A percentile compares a stretch with the other conserved stretches of the same genome.
Evolutionary conservation across 2,329 filamentous ascomycete genomes (phyloP).

Genomic region (Alternaria sp.): DNA sequence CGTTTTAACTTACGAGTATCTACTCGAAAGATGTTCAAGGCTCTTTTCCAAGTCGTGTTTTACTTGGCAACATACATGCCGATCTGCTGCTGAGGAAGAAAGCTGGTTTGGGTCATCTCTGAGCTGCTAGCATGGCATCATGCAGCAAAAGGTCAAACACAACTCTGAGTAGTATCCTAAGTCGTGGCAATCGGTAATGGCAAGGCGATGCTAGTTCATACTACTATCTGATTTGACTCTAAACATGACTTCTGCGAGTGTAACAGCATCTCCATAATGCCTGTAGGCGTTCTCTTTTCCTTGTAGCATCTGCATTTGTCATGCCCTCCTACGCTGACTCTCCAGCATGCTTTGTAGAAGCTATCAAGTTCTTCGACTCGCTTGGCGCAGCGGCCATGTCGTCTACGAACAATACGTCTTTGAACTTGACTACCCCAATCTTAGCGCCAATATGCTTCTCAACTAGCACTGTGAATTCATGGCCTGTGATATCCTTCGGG

Average conservation of each 20-base stretch:
- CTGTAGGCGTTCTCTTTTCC: slow-evolving; percentile 17
- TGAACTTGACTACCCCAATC: slow-evolving; percentile 24
- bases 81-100: neutral
- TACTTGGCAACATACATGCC: neutral
- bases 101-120: neutral
- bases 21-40: neutral
- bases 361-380: slow-evolving; percentile 23
- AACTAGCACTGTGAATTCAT: slow-evolving; percentile 23
- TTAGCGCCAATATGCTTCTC: slow-evolving; percentile 24
- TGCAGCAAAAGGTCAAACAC: neutral
- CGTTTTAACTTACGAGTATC: neutral
- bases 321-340: slow-evolving; percentile 20
- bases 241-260: neutral
- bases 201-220: neutral
- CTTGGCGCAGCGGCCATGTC: slow-evolving; percentile 17
- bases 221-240: neutral
- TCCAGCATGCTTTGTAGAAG: slow-evolving; percentile 18
- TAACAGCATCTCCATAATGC: neutral
- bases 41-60: neutral
- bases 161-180: neutral
- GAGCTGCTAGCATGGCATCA: neutral
- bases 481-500: slow-evolving; percentile 25
- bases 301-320: slow-evolving; percentile 23
- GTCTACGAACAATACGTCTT: slow-evolving; percentile 22
- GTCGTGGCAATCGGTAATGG: neutral